Base-by-base conservation (phyloP, 768 basidiomycete genomes). In the Peribolospora kevripleyi region DNA sequence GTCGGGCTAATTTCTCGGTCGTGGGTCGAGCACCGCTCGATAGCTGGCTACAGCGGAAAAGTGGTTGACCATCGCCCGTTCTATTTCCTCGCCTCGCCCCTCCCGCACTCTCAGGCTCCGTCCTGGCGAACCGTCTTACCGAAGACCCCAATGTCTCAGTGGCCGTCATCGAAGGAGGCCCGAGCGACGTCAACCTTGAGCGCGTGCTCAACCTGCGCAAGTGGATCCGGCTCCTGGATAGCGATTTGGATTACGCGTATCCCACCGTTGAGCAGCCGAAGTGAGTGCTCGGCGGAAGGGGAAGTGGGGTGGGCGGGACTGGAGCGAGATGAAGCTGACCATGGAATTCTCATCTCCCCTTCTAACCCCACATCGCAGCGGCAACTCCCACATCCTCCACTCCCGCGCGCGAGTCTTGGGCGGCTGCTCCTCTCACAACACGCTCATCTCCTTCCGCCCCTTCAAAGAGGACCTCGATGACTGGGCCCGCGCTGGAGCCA, bases 121-220 rank as follows among this genome's bases (percentile, higher is more conserved):
- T 67, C 8, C 59, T 72, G 5, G 71, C 71, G 4, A 61, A 62
- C 40, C 64, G 71, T n/a, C 68, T 72, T 7, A 66, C 65, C 52
- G 67, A 67, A 54, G 63, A 70, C 49, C 60, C 64, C 0, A 36
- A 50, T 1, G 55, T 54, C 13, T 61, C 58, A 2, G 70, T 71
- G 5, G 46, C 47, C 5, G n/a, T 54, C 4, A 54, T 54, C 47
- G 53, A 54, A 36, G 53, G 53, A 41, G 53, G 53, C 3, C 53
- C 53, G 5, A 42, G 40, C 3, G 53, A 54, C 53, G 46, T 42
- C 53, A 39, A 54, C 53, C 36, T 38, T 0, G 46, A 46, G 1
- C 46, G 48, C 5, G 53, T 54, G 4, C 53, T 54, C 3, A 40
- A 54, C 40, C 46, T 54, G 45, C 13, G 36, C 40, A 41, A 48